Conservation (phyloP, 2,329 filamentous ascomycete species). For the Colletotrichum endophyticum region DNA sequence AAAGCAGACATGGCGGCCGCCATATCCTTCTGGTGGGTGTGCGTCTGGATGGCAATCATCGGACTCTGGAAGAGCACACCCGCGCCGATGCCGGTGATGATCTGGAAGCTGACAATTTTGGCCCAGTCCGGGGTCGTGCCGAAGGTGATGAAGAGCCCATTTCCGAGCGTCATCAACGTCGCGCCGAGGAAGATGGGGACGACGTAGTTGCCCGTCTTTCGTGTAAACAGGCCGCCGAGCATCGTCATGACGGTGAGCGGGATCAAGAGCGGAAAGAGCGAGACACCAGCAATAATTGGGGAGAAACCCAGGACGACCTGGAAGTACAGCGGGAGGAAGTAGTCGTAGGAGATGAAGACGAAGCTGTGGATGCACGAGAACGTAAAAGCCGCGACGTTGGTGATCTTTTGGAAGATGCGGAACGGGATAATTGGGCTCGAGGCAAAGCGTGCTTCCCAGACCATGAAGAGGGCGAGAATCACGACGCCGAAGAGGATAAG, state of each 20-base stretch:
- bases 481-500: constrained; percentile 55
- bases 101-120: constrained; percentile 54
- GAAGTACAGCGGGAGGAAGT: constrained; percentile 67
- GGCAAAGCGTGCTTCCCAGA: constrained; percentile 59
- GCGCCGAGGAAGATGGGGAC: constrained; percentile 59
- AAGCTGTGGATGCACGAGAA: constrained; percentile 37
- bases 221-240: constrained; percentile 48
- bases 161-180: constrained; percentile 61
- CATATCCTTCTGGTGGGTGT: constrained; percentile 53
- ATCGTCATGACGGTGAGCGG: constrained; percentile 18
- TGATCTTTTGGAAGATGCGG: constrained; percentile 50
- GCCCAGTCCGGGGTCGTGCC: constrained; percentile 51
- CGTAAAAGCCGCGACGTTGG: constrained; percentile 54
- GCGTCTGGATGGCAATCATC: constrained; percentile 58
- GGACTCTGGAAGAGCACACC: constrained; percentile 60
- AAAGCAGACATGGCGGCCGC: constrained; percentile 60
- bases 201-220: constrained; percentile 69
- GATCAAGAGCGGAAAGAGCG: constrained; percentile 56
- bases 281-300: constrained; percentile 52
- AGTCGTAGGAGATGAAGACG: constrained; percentile 61
- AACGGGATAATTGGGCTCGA: constrained; percentile 63
- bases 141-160: constrained; percentile 61
- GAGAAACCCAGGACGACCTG: constrained; percentile 59
- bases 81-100: constrained; percentile 52
- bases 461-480: constrained; percentile 47